A percentile compares a stretch with the other conserved stretches of the same genome.
These are phyloP conservation scores for Mycosphaerelloides madeirae DNA, from an alignment of 2,329 filamentous ascomycete genomes.

Conservation along the genomic window DNA sequence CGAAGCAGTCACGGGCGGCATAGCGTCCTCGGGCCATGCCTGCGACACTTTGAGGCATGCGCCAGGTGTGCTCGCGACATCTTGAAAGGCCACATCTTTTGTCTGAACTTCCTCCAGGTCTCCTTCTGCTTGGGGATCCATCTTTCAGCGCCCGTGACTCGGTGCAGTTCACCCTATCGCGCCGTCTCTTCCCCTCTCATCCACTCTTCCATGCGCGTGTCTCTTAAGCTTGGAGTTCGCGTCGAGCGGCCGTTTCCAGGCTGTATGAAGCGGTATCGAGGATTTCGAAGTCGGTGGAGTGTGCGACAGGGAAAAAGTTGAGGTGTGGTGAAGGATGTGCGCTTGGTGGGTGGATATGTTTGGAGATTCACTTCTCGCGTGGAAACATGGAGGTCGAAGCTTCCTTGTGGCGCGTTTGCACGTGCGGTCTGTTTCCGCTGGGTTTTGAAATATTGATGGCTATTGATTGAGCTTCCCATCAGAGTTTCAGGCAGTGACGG, in stretches of 20 bases:
- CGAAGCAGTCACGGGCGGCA: constrained; percentile 72
- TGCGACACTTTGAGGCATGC: constrained; percentile 71
- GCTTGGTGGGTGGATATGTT: no score
- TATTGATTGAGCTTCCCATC: no score
- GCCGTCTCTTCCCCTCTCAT: not conserved
- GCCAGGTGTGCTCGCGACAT: constrained; percentile 62
- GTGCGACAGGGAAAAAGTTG: no score
- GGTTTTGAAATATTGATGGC: no score
- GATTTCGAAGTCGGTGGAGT: no score
- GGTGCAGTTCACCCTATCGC: not conserved
- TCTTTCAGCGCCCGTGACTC: not conserved
- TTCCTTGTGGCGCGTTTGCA: not conserved
- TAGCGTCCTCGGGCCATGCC: constrained; percentile 64
- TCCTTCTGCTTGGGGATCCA: constrained; percentile 44
- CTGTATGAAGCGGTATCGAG: no score
- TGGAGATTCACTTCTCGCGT: not conserved
- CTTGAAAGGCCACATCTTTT: constrained; percentile 73
- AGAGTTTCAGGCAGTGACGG: not conserved
- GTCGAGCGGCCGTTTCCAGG: no score
- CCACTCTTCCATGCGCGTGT: no score
- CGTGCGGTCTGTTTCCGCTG: not conserved
- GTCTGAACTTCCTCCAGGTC: constrained; percentile 75
- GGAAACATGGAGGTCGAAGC: not conserved
- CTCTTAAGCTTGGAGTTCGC: no score
- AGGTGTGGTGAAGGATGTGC: no score